phyloP scores from a whole-genome alignment of 1,139 yeast genomes.

The Blastobotrys apis region DNA sequence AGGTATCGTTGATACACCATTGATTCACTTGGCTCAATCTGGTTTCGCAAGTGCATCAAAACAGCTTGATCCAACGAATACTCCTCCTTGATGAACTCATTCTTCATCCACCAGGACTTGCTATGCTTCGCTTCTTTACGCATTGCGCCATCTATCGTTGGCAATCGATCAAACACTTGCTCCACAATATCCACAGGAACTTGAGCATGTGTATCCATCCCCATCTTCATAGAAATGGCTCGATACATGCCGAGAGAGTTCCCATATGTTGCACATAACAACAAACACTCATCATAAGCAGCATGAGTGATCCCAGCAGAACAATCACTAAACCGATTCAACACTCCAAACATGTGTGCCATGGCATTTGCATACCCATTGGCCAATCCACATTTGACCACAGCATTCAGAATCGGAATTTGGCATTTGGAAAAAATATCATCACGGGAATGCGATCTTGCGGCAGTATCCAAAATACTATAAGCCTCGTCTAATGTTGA shows the following conservation, averaged over 20 bases:
- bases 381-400: slow-evolving; percentile 20
- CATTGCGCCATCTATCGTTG: slow-evolving; percentile 23
- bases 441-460: slow-evolving; percentile 22
- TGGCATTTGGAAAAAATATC: slow-evolving; percentile 30
- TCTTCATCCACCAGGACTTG: slow-evolving; percentile 16
- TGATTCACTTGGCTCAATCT: slow-evolving; percentile 20
- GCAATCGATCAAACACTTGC: slow-evolving; percentile 28
- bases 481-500: slow-evolving; percentile 29
- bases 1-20: slow-evolving; percentile 26
- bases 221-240: slow-evolving; percentile 27
- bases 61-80: slow-evolving; percentile 28
- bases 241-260: slow-evolving; percentile 31
- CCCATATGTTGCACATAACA: slow-evolving; percentile 29
- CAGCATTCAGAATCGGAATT: slow-evolving; percentile 25
- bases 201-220: slow-evolving; percentile 15
- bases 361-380: slow-evolving; percentile 23
- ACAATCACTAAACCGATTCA: slow-evolving; percentile 26
- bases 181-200: slow-evolving; percentile 19
- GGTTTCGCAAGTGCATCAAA: slow-evolving; percentile 26
- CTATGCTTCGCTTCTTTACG: slow-evolving; percentile 20
- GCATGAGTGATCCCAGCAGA: slow-evolving; percentile 25
- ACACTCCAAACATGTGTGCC: slow-evolving; percentile 34
- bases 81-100: slow-evolving; percentile 10
- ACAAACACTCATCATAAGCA: slow-evolving; percentile 29
- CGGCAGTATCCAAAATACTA: slow-evolving; percentile 27